Base-by-base conservation (phyloP, 106 monocot species). In the Phalaenopsis aphrodite region DNA sequence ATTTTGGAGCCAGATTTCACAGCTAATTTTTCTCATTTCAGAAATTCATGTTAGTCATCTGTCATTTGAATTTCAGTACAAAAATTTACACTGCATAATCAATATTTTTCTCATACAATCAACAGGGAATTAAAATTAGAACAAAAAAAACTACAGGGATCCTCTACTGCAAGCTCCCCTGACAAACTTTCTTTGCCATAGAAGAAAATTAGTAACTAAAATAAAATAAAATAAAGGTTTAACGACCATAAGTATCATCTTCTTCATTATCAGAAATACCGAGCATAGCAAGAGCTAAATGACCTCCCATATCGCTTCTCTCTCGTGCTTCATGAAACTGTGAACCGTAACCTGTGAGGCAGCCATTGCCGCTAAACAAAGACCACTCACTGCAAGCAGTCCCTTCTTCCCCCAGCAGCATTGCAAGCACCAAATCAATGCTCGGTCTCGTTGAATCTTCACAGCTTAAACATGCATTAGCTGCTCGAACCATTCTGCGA, bases 211-310 rank as follows among this genome's bases (percentile, higher is more conserved):
- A 52, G 52, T 52, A 12, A 52, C 10, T 3, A 45, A 45, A 56
- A 69, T 10, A 39, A 45, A 56, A 69, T 10, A 39, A 69, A 69
- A 36, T 0, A 38, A 69, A 69, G 69, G 10, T 69, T 82, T 80
- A 86, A 16, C 80, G 79, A 42, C 78, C 52, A 41, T 83, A 81
- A 2, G 76, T 67, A 19, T 86, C 86, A 80, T 92, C 95, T 47
- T 88, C 88, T 18, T 90, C 90, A 2, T 72, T 76, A 42, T 92
- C 95, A 14, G 90, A 90, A 75, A 95, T 87, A 14, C 90, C 95
- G 8, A 90, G 90, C 95, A 95, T 95, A 23, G 95, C 95, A 10
- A 95, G 81, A 41, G 90, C 90, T 66, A 95, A 30, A 84, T 95
- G 90, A 64, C 86, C 57, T 30, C 38, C 88, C 87, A 95, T 88